Percentiles rank a stretch among this genome's conserved stretches.
Evolutionary conservation across 129 eudicot species (phyloP).

Genomic region (Apium graveolens): DNA sequence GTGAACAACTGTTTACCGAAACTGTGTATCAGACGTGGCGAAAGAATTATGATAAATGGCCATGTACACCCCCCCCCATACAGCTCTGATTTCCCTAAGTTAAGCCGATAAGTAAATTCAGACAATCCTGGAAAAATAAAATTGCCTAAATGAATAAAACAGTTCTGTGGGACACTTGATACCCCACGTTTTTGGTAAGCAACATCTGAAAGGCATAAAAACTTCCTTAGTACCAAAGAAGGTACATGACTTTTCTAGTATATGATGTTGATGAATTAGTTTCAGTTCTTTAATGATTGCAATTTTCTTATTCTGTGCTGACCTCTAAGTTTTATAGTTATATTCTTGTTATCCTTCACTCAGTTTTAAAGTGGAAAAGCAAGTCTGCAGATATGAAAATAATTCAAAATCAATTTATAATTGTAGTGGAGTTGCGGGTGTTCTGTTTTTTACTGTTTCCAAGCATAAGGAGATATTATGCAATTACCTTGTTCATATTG

Average conservation of each 20-base stretch:
- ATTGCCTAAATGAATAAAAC: neutral
- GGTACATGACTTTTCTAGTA: neutral
- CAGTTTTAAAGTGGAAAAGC: neutral
- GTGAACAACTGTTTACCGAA: too few species aligned
- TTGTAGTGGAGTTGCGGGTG: neutral
- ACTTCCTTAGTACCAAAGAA: neutral
- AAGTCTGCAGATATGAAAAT: neutral
- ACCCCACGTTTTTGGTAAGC: neutral
- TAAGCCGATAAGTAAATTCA: too few species aligned
- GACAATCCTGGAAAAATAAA: neutral
- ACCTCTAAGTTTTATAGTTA: too few species aligned
- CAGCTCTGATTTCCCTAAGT: too few species aligned
- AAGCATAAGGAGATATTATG: neutral
- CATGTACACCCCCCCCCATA: too few species aligned
- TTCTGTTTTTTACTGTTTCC: neutral
- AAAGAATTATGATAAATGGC: too few species aligned
- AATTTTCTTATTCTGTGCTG: neutral
- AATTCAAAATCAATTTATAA: neutral
- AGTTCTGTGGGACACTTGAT: neutral
- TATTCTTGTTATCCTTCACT: neutral
- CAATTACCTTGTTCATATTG: neutral
- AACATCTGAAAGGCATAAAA: neutral
- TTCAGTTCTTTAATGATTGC: neutral
- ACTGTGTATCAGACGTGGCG: too few species aligned
- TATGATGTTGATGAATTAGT: neutral